phyloP scores from a whole-genome alignment of 2,329 filamentous ascomycete species.

The Gyromitra esculenta region DNA sequence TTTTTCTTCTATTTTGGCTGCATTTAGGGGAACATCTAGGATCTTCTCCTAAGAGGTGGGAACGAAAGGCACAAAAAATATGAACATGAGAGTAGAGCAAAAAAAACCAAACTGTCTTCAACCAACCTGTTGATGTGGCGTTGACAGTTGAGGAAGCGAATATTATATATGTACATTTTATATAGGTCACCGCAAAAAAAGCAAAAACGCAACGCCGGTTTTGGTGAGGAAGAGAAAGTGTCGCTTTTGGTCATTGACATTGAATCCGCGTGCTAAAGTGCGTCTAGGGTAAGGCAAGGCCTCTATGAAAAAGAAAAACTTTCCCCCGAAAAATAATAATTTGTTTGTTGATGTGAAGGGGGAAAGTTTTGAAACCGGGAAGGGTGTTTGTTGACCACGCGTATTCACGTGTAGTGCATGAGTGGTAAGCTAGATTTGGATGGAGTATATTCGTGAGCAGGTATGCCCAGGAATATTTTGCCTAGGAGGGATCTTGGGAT shows the following conservation, averaged over 20 bases:
- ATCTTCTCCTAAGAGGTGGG: slow-evolving; percentile 9
- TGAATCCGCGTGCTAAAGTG: slow-evolving; percentile 11
- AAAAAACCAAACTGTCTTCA: slow-evolving; percentile 28
- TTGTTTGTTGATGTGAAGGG: slow-evolving; percentile 13
- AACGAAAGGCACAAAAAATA: slow-evolving; percentile 18
- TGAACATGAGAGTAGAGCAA: slow-evolving; percentile 37
- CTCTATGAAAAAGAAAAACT: not conserved
- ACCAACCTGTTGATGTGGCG: slow-evolving; percentile 20
- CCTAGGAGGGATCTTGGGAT: not conserved
- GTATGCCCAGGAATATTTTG: slow-evolving; percentile 16
- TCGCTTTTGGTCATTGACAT: slow-evolving; percentile 44
- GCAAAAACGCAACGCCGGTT: slow-evolving; percentile 18
- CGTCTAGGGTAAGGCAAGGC: not conserved
- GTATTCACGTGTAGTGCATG: slow-evolving; percentile 38
- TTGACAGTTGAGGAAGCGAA: slow-evolving; percentile 23
- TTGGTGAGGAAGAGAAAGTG: not conserved
- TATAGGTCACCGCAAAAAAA: slow-evolving; percentile 38
- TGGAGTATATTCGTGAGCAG: slow-evolving; percentile 11
- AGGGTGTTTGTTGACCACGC: slow-evolving; percentile 32
- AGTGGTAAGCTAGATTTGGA: slow-evolving; percentile 18
- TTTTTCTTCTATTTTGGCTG: slow-evolving; percentile 34
- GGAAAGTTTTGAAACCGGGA: slow-evolving; percentile 21
- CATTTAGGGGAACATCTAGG: slow-evolving; percentile 41
- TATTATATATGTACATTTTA: slow-evolving; percentile 50
- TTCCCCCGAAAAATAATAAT: too few species aligned